Conservation (phyloP, 2,329 filamentous ascomycete genomes). For the Chalaropsis ovoidea region DNA sequence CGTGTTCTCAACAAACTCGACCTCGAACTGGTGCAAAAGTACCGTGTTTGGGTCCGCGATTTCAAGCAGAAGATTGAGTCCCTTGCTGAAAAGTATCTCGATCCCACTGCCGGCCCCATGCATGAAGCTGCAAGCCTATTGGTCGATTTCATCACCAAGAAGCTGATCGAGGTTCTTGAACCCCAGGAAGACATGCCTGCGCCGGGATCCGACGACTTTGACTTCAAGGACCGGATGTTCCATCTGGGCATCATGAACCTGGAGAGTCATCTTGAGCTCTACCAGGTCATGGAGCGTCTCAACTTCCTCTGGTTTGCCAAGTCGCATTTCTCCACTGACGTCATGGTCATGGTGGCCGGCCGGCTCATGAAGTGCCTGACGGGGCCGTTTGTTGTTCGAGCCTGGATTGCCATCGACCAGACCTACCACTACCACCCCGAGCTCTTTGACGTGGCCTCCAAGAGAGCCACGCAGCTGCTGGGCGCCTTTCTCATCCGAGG, state of each 20-base stretch:
- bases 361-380: slow-evolving; percentile 43
- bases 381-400: slow-evolving; percentile 44
- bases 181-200: slow-evolving; percentile 41
- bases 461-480: slow-evolving; percentile 33
- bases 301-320: slow-evolving; percentile 49
- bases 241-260: slow-evolving; percentile 42
- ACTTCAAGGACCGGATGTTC: slow-evolving; percentile 46
- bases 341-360: slow-evolving; percentile 46
- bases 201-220: slow-evolving; percentile 42
- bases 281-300: slow-evolving; percentile 36
- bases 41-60: slow-evolving; percentile 35
- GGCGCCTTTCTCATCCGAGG: slow-evolving; percentile 19
- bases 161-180: slow-evolving; percentile 40
- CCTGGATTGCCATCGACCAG: slow-evolving; percentile 41
- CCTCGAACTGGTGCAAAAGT: slow-evolving; percentile 35
- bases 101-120: slow-evolving; percentile 43
- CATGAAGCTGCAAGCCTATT: slow-evolving; percentile 43
- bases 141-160: slow-evolving; percentile 41
- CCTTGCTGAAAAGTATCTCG: slow-evolving; percentile 42
- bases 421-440: slow-evolving; percentile 43
- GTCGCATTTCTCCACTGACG: slow-evolving; percentile 46
- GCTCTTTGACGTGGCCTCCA: slow-evolving; percentile 39
- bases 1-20: slow-evolving; percentile 27
- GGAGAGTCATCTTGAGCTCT: slow-evolving; percentile 40
- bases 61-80: slow-evolving; percentile 38